A percentile compares a stretch with the other conserved stretches of the same genome.
phyloP scores from a whole-genome alignment of 176 grass and related monocot genomes.

The Metroxylon sagu region DNA sequence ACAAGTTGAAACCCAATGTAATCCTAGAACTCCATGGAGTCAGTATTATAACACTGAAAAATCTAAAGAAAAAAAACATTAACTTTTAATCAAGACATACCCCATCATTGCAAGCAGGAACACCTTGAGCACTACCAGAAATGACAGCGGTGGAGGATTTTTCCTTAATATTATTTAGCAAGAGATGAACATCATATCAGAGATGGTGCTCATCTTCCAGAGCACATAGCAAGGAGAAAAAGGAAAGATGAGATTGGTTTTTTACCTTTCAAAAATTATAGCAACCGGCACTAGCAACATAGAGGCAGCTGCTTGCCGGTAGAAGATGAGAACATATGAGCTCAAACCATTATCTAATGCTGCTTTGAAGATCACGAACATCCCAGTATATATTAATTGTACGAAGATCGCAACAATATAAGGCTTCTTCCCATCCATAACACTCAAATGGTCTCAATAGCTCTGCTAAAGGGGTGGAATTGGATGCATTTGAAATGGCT shows the following conservation, averaged over 20 bases:
- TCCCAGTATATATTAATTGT: conserved; percentile 53
- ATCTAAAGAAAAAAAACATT: no score
- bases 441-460: background rate
- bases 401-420: conserved; percentile 54
- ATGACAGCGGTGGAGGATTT: background rate
- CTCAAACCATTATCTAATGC: conserved; percentile 50
- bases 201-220: no score
- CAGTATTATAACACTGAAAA: no score
- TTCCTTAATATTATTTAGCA: background rate
- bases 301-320: conserved; percentile 56
- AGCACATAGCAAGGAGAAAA: background rate
- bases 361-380: conserved; percentile 63
- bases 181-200: background rate
- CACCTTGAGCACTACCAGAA: background rate
- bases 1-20: conserved; percentile 42
- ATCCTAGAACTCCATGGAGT: conserved; percentile 20
- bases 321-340: conserved; percentile 83
- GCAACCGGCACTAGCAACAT: conserved; percentile 41
- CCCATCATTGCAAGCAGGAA: conserved; percentile 10
- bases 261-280: conserved; percentile 29
- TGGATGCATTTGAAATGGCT: no score
- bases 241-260: background rate
- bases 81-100: background rate
- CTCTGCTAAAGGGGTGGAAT: background rate
- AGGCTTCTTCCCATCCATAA: conserved; percentile 34